Conservation (phyloP, 2,329 filamentous ascomycete genomes). For the Colletotrichum lini region DNA sequence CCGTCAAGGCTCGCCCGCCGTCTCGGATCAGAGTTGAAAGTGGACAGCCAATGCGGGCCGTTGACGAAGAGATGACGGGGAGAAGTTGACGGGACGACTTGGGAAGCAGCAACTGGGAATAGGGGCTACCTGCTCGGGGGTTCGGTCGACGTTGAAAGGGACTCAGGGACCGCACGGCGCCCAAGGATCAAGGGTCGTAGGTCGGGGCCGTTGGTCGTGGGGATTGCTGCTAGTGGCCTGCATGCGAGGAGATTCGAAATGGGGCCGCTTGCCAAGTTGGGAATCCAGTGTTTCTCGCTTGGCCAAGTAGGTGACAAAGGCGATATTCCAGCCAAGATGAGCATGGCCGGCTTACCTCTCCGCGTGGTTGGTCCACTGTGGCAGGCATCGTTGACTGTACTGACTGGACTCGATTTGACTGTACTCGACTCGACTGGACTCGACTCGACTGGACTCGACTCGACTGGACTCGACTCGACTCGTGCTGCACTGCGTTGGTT, state of each 20-base stretch:
- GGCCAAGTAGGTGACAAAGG: slow-evolving; percentile 22
- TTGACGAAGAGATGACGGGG: slow-evolving; percentile 8
- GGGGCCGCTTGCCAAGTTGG: slow-evolving; percentile 37
- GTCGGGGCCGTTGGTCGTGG: slow-evolving; percentile 30
- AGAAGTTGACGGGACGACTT: neutral
- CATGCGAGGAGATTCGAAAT: slow-evolving; percentile 35
- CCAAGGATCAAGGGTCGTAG: slow-evolving; percentile 35
- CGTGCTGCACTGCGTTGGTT: neutral
- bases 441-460: too few relatives aligned
- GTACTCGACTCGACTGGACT: too few relatives aligned
- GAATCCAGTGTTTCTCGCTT: slow-evolving; percentile 41
- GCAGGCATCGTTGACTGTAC: slow-evolving; percentile 13
- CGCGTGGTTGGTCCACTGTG: too few relatives aligned
- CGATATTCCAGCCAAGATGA: slow-evolving; percentile 25
- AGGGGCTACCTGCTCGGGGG: slow-evolving; percentile 17
- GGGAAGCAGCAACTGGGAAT: slow-evolving; percentile 10
- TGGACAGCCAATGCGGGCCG: slow-evolving; percentile 11
- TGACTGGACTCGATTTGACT: too few relatives aligned
- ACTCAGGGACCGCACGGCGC: slow-evolving; percentile 2
- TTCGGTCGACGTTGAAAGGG: slow-evolving; percentile 11
- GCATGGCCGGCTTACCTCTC: too few relatives aligned
- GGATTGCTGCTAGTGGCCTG: slow-evolving; percentile 34
- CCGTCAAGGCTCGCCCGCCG: slow-evolving; percentile 3
- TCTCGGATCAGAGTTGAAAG: slow-evolving; percentile 18
- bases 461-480: neutral